phyloP scores from a whole-genome alignment of 169 alveolate species.

The Sarcocystis neurona region DNA sequence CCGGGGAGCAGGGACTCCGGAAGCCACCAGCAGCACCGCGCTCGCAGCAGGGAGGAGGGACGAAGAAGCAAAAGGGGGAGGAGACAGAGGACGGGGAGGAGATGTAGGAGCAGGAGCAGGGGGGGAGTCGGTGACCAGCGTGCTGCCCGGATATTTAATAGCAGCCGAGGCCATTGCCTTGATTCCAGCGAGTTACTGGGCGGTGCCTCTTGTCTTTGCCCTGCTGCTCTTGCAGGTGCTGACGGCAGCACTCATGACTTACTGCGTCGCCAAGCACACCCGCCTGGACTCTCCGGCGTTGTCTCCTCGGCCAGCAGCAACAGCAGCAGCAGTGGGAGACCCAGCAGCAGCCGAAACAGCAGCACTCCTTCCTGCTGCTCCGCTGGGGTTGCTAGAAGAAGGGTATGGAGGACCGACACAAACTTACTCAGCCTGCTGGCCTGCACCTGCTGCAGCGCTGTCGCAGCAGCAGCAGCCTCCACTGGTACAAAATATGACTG shows the following conservation, averaged over 20 bases:
- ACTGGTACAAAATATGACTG: slow-evolving; percentile 45
- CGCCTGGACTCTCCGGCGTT: neutral
- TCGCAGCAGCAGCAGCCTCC: slow-evolving; percentile 58
- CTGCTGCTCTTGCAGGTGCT: neutral
- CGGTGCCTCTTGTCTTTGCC: slow-evolving; percentile 27
- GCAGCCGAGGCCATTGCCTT: too few species aligned
- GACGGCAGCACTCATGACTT: neutral
- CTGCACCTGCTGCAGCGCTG: slow-evolving; percentile 43
- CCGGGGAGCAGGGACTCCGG: neutral
- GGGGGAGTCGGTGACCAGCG: neutral
- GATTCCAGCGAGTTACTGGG: slow-evolving; percentile 20
- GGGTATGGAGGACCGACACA: slow-evolving; percentile 4
- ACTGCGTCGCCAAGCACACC: slow-evolving; percentile 2
- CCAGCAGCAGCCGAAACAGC: neutral
- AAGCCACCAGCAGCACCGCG: neutral
- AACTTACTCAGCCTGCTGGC: neutral
- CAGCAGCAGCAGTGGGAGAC: neutral
- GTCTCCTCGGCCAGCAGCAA: neutral
- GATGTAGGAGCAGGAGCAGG: neutral
- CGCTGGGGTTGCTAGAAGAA: neutral
- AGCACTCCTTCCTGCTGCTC: too few species aligned
- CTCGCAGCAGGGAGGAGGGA: neutral
- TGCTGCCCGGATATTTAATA: neutral
- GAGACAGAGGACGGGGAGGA: neutral
- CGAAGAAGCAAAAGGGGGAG: neutral